Conservation (phyloP, 257 asterid genomes). For the Dorcoceras hygrometricum region DNA sequence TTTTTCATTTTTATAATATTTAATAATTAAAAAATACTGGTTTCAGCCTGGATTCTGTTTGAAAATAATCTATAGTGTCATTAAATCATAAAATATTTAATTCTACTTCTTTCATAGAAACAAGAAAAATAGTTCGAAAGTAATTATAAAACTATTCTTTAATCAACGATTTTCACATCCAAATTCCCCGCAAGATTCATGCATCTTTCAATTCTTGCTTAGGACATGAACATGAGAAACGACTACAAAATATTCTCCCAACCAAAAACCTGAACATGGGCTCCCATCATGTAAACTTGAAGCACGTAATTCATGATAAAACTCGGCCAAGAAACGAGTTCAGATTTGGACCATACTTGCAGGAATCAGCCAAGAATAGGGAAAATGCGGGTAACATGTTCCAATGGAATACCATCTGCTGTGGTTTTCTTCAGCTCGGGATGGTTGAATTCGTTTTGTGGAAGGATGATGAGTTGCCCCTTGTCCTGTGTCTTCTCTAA, state of each 20-base stretch:
- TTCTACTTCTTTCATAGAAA: too few relatives aligned
- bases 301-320: too few relatives aligned
- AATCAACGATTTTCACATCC: too few relatives aligned
- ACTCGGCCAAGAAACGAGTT: neutral
- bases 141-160: too few relatives aligned
- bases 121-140: too few relatives aligned
- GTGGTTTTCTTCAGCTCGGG: slow-evolving; percentile 71
- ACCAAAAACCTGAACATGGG: neutral
- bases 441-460: slow-evolving; percentile 68
- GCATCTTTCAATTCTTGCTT: neutral
- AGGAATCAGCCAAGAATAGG: slow-evolving; percentile 61
- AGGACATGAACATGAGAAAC: neutral
- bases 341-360: neutral
- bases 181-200: too few relatives aligned
- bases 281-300: too few relatives aligned
- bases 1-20: too few relatives aligned
- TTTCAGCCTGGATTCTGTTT: too few relatives aligned
- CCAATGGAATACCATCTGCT: slow-evolving; percentile 60
- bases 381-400: slow-evolving; percentile 68
- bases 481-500: slow-evolving; percentile 56
- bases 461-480: slow-evolving; percentile 58
- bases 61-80: too few relatives aligned
- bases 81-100: too few relatives aligned
- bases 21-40: too few relatives aligned
- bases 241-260: neutral